Conservation (phyloP, 2,329 filamentous ascomycete species). For the Bipolaris bicolor region DNA sequence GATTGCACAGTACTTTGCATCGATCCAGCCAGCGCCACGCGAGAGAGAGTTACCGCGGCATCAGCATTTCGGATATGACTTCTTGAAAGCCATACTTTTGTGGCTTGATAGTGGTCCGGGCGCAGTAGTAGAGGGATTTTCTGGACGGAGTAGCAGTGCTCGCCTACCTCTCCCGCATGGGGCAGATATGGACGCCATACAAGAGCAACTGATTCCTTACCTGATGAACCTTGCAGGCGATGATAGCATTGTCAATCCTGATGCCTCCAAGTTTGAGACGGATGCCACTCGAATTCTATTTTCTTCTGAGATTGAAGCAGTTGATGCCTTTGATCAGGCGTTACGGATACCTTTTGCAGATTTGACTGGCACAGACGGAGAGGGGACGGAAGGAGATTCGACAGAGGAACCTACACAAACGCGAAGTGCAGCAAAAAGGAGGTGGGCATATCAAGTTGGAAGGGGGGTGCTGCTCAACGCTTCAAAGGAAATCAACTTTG, state of each 20-base stretch:
- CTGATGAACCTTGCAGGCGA: conserved; percentile 61
- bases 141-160: conserved; percentile 51
- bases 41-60: conserved; percentile 44
- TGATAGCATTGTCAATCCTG: conserved; percentile 60
- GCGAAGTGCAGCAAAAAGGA: conserved; percentile 53
- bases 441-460: conserved; percentile 67
- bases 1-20: conserved; percentile 55
- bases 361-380: conserved; percentile 50
- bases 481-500: conserved; percentile 61
- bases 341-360: conserved; percentile 61
- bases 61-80: conserved; percentile 68
- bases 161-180: conserved; percentile 61
- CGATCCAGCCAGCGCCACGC: conserved; percentile 54
- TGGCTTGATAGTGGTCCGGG: conserved; percentile 67
- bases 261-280: conserved; percentile 63
- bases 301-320: conserved; percentile 59
- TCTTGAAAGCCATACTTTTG: conserved; percentile 66
- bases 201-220: conserved; percentile 65
- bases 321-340: conserved; percentile 62
- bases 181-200: conserved; percentile 60
- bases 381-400: conserved; percentile 25
- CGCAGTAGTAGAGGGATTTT: conserved; percentile 63
- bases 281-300: conserved; percentile 62
- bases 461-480: conserved; percentile 65
- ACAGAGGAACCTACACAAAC: conserved; percentile 49